A percentile compares a stretch with the other conserved stretches of the same genome.
Conservation (phyloP, 352 stramenopile species). For the Phytophthora colocasiae region DNA sequence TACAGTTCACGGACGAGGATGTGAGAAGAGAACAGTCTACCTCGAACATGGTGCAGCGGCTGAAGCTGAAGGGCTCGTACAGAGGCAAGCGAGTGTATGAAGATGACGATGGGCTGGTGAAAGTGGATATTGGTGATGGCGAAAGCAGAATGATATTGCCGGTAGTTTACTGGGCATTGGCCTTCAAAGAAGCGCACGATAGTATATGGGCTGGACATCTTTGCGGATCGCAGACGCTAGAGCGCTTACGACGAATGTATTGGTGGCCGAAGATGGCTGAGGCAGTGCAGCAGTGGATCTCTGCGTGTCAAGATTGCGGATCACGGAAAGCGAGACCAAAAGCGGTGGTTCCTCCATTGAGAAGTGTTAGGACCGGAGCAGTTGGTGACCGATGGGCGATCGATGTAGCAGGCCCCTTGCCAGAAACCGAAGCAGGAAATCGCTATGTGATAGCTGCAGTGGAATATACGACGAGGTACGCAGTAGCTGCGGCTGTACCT, state of each 20-base stretch:
- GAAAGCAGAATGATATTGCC: neutral
- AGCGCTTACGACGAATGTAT: neutral
- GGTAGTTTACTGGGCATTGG: constrained; percentile 5
- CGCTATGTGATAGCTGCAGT: constrained; percentile 21
- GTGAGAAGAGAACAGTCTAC: too few relatives aligned
- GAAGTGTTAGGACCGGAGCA: constrained; percentile 10
- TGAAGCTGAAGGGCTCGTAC: too few relatives aligned
- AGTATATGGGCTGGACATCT: constrained; percentile 14
- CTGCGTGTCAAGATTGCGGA: constrained; percentile 16
- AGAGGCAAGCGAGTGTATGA: too few relatives aligned
- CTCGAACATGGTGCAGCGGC: too few relatives aligned
- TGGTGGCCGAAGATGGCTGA: constrained; percentile 11
- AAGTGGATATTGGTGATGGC: neutral
- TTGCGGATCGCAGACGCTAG: neutral
- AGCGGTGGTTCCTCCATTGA: constrained; percentile 16
- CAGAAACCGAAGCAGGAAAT: constrained; percentile 4
- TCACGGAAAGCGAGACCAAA: constrained; percentile 20
- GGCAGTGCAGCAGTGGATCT: neutral
- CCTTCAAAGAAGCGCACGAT: constrained; percentile 16
- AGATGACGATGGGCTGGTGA: neutral
- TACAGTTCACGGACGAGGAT: too few relatives aligned
- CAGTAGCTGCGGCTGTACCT: constrained; percentile 9
- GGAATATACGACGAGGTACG: constrained; percentile 27
- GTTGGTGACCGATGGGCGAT: constrained; percentile 25
- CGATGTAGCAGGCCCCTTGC: constrained; percentile 16